A percentile compares a stretch with the other conserved stretches of the same genome.
These are phyloP conservation scores for Talaromyces thailandensis DNA, from an alignment of 495 filamentous ascomycete genomes.

Conservation along the genomic window DNA sequence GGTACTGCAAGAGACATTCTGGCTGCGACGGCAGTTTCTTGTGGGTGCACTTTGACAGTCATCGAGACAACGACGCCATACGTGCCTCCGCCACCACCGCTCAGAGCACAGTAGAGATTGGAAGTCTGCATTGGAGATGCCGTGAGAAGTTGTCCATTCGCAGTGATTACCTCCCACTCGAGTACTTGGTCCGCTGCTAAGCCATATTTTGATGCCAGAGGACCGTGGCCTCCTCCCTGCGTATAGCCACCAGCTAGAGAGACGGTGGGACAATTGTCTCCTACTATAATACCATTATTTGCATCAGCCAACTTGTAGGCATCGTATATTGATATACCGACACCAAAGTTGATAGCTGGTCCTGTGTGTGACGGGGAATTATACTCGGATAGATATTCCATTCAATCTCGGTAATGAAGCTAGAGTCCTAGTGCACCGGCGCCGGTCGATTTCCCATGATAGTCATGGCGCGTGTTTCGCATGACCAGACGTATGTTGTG, in stretches of 20 bases:
- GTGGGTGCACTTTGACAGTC: constrained; percentile 9
- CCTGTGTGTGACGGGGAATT: not conserved
- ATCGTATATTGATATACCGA: constrained; percentile 11
- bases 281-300: constrained; percentile 12
- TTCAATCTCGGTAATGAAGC: too few relatives aligned
- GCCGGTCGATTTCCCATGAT: too few relatives aligned
- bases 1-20: too few relatives aligned
- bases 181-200: constrained; percentile 42
- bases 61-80: constrained; percentile 26
- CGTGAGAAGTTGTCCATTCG: constrained; percentile 19
- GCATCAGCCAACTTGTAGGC: constrained; percentile 10
- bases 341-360: too few relatives aligned
- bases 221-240: constrained; percentile 43
- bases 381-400: too few relatives aligned
- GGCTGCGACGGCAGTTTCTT: not conserved
- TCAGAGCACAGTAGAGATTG: constrained; percentile 46
- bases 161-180: constrained; percentile 23
- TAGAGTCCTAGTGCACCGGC: too few relatives aligned
- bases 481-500: too few relatives aligned
- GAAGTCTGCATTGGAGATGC: constrained; percentile 37
- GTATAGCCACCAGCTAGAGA: constrained; percentile 37
- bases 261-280: constrained; percentile 17
- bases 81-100: constrained; percentile 17
- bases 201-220: constrained; percentile 31
- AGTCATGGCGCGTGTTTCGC: too few relatives aligned